Conservation (phyloP, 73 alveolate species). For the Breviolum minutum region DNA sequence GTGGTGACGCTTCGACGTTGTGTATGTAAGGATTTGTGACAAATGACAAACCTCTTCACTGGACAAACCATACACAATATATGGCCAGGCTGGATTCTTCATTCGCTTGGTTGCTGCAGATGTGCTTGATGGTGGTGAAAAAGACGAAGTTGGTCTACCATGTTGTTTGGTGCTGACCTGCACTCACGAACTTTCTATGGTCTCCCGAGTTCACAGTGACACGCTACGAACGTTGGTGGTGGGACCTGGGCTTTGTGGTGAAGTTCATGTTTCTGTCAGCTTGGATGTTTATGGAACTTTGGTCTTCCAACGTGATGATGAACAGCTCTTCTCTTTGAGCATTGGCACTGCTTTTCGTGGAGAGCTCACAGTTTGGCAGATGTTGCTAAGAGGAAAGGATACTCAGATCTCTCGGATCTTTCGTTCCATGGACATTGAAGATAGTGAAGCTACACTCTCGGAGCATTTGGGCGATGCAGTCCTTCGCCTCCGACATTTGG, state of each 20-base stretch:
- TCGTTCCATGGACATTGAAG: conserved; percentile 34
- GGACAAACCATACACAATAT: too few relatives aligned
- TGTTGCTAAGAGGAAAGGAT: conserved; percentile 56
- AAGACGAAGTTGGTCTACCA: conserved; percentile 57
- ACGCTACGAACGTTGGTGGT: conserved; percentile 67
- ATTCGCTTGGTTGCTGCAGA: conserved; percentile 77
- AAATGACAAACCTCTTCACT: too few relatives aligned
- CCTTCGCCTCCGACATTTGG: conserved; percentile 48
- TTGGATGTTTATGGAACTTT: conserved; percentile 7
- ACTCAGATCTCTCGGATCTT: background rate
- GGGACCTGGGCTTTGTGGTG: conserved; percentile 71
- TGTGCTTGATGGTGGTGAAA: conserved; percentile 16
- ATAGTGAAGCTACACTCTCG: conserved; percentile 58
- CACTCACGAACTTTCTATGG: conserved; percentile 72
- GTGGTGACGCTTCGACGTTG: background rate
- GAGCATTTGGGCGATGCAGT: conserved; percentile 89
- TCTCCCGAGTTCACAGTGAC: conserved; percentile 79
- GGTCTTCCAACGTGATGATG: conserved; percentile 21
- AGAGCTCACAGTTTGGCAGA: conserved; percentile 74
- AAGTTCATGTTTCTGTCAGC: background rate
- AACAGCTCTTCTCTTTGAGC: conserved; percentile 19
- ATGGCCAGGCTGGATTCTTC: conserved; percentile 63
- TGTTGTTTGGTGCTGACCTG: conserved; percentile 76
- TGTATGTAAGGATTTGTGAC: background rate
- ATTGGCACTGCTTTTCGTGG: conserved; percentile 73